Base-by-base conservation (phyloP, 1,139 yeast species). In the Wickerhamomyces sp. region DNA sequence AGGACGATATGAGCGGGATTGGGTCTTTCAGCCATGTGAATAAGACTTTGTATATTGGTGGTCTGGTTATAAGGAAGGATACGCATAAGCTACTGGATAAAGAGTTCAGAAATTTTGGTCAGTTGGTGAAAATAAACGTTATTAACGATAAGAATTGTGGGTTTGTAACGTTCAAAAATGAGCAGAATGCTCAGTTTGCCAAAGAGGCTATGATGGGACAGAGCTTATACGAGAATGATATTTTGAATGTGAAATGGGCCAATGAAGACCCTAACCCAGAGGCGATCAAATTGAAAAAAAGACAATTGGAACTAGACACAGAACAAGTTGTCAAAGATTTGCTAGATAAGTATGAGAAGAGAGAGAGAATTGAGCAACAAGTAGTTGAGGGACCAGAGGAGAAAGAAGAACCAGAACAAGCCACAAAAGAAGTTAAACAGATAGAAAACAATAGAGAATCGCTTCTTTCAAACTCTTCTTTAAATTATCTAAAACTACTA, bases 1-100 rank as follows among this genome's bases (percentile, higher is more conserved):
- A 89, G 48, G 97, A 90, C 50, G 98, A 92, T 60, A 88, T 89
- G 96, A 81, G 85, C 33, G 98, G 97, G 18, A 84, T 88, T 3
- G 98, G 97, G 0, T 80, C 90, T n/a, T 81, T 90, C 55, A 71
- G 76, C 49, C 65, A 72, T 28, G 69, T 69, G 20, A 90, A 89
- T 57, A 64, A 81, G 41, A 88, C 97, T 0, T 59, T 92, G 9
- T 90, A 83, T 55, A 74, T 92, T 3, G 95, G 95, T 17, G 81
- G 88, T 2, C 65, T 88, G 32, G 52, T 37, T 35, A 55, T 54
- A 4, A 58, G 58, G 3, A 63, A 63, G 4, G 64, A 65, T 28
- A 57, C 72, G 17, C 80, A 74, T 38, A 64, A 66, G 40, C 48
- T 60, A 13, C 54, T 74, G n/a, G 66, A 68, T 22, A 68, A 69